Percentiles rank a stretch among this genome's conserved stretches.
phyloP scores from a whole-genome alignment of 106 monocot genomes.

The Posidonia australis region DNA sequence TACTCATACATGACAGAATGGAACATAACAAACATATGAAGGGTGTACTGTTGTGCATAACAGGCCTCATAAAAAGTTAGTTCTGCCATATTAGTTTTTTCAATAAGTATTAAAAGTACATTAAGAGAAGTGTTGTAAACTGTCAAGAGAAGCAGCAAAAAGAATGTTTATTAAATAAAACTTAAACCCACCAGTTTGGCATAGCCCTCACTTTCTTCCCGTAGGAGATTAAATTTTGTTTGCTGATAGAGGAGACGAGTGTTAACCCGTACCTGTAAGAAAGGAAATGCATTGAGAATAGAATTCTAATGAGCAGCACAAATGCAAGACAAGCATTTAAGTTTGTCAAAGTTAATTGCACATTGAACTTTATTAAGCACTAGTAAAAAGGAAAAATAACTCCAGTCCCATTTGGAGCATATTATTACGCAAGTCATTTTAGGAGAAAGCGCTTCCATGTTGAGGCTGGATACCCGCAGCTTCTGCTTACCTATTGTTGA shows the following conservation, averaged over 20 bases:
- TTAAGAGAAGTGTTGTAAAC: neutral
- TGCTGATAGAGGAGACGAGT: slow-evolving; percentile 97
- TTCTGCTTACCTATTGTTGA: no score
- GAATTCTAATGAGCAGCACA: neutral
- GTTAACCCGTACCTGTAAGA: slow-evolving; percentile 81
- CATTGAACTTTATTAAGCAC: no score
- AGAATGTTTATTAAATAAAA: neutral
- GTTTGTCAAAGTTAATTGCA: no score
- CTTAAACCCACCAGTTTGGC: slow-evolving; percentile 70
- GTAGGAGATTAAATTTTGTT: slow-evolving; percentile 97
- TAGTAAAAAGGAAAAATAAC: no score
- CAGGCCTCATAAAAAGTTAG: neutral
- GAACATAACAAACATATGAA: no score
- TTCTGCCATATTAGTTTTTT: neutral
- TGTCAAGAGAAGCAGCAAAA: neutral
- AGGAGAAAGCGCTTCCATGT: no score
- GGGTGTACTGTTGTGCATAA: no score
- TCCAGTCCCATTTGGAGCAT: no score
- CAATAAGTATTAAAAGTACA: neutral
- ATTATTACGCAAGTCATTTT: no score
- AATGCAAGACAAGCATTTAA: neutral
- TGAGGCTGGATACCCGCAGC: no score
- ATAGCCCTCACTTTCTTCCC: slow-evolving; percentile 98
- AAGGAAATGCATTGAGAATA: neutral
- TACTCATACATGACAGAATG: no score